Evolutionary conservation across 306 rosid species (phyloP).

Genomic region (Rosa chinensis): DNA sequence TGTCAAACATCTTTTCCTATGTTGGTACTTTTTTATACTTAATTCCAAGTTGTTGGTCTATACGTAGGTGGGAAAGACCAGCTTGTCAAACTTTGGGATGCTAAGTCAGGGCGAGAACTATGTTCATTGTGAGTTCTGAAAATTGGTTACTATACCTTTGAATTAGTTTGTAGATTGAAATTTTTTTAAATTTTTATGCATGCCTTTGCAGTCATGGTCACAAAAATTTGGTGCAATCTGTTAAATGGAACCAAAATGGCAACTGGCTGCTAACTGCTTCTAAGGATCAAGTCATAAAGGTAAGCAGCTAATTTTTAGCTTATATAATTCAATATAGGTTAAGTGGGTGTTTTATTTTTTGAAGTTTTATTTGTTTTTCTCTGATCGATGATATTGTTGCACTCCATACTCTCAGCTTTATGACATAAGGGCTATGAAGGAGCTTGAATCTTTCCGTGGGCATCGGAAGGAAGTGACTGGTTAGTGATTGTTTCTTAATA

Average conservation of each 20-base stretch:
- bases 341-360: neutral
- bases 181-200: slow-evolving; percentile 23
- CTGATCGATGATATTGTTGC: slow-evolving; percentile 12
- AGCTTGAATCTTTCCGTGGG: slow-evolving; percentile 97
- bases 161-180: slow-evolving; percentile 12
- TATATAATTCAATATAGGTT: neutral
- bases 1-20: slow-evolving; percentile 15
- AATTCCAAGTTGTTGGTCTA: slow-evolving; percentile 26
- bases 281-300: slow-evolving; percentile 92
- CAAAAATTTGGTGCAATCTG: slow-evolving; percentile 82
- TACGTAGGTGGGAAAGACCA: slow-evolving; percentile 88
- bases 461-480: slow-evolving; percentile 95
- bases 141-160: slow-evolving; percentile 21
- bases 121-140: slow-evolving; percentile 78
- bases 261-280: slow-evolving; percentile 90
- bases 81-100: slow-evolving; percentile 98
- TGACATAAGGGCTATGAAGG: slow-evolving; percentile 98
- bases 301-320: slow-evolving; percentile 25
- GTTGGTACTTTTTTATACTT: slow-evolving; percentile 12
- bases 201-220: slow-evolving; percentile 86
- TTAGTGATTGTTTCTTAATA: slow-evolving; percentile 30
- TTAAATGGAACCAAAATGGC: slow-evolving; percentile 93
- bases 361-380: slow-evolving; percentile 3
- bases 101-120: slow-evolving; percentile 86
- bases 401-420: slow-evolving; percentile 62